Evolutionary conservation across 192 early-diverging fungal species (phyloP), one percentile per base, ranked within the genome.

Genomic region (Coemansia sp.): DNA sequence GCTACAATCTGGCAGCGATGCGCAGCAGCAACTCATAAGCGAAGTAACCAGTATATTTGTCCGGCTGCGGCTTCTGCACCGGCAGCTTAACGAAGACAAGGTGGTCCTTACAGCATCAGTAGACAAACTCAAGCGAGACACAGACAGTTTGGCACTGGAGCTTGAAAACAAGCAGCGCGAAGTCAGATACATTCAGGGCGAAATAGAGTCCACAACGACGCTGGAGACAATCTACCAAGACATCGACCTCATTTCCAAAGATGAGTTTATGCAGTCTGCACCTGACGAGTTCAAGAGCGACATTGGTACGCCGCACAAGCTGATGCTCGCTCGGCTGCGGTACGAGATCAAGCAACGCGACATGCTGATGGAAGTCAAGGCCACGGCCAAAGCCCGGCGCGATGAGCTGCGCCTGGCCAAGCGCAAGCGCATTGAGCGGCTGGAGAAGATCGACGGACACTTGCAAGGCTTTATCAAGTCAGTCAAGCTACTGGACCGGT

Each of bases 151-250:
- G 25, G 78, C 72, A 10, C 63, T 75, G 56, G 59, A 66, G 23
- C 54, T 81, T 37, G 78, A 81, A 25, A 75, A 72, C 56, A 65
- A 58, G 49, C 48, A 45, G 25, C 62, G 73, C 45, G 78, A 81
- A 47, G 58, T 66, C 15, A 37, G 49, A 10, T 81, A 75, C 9
- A 69, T 81, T 37, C 60, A 69, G 52, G 60, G 66, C 43, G 78
- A 81, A 45, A 81, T 81, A 29, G 66, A 62, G 7, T 69, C 69
- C 7, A 81, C 78, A 9, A 25, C 69, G 22, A 70, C 62, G 45
- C 62, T 72, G 56, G 73, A 81, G 56, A 81, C 78, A 3, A 81
- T 81, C 43, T 81, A 81, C 58, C 78, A 81, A 59, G 62, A 56
- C 50, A 81, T 81, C 6, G 69, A 75, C 12, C 52, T 81, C 5